Base-by-base conservation (phyloP, 345 rosid species). In the Syzygium grande region DNA sequence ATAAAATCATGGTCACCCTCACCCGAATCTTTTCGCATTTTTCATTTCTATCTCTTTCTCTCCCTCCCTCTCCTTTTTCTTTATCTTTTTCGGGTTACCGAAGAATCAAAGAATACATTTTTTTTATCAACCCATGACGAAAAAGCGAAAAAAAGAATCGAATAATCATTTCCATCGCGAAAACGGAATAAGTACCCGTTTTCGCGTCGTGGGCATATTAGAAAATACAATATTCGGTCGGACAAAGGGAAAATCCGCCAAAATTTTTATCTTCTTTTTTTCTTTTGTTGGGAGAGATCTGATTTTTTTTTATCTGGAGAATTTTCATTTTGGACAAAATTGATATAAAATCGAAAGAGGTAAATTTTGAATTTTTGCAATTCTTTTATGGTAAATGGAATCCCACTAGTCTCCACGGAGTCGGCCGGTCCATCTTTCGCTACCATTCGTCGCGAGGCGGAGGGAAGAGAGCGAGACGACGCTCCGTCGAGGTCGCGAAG, bases 141-240 rank as follows among this genome's bases (percentile, higher is more conserved):
- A 58, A 58, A 58, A 5, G 30, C 11, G n/a, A 1, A 10, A 25
- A n/a, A 25, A 25, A 58, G 14, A 58, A 58, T 58, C 15, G 15
- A 58, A 58, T 58, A 58, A 58, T 58, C 6, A 11, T 58, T 25
- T 11, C 29, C 25, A 9, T 25, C 15, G 0, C 11, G 29, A 25
- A 22, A 58, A 58, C 11, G 1, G 29, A 58, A 58, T 58, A 58
- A 4, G 25, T n/a, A 4, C 65, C 2, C 29, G 5, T 58, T 5
- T 58, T 58, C 1, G 0, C 14, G 0, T 11, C 6, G 0, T 25
- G 65, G 25, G 27, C 29, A 25, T 25, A 1, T 58, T 13, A 10
- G 27, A 9, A 9, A 58, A 58, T 13, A 25, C 11, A 58, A 25
- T 11, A 25, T 58, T 58, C 3, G 6, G 27, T 25, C 5, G 1